phyloP scores from a whole-genome alignment of 495 filamentous ascomycete genomes.

The Talaromyces nanjingensis region DNA sequence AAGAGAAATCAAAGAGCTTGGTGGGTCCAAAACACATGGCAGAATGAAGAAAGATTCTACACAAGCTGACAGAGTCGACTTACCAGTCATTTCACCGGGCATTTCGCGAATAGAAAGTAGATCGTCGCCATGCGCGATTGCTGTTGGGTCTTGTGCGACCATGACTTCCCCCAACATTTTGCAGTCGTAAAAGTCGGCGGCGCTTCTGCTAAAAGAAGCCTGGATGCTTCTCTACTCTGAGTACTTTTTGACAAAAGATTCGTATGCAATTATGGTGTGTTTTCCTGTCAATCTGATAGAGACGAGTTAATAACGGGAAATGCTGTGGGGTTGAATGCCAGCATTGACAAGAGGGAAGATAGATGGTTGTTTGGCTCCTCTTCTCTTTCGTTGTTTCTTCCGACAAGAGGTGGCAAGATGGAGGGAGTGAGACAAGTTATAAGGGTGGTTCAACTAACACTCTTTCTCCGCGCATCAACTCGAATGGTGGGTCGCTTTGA shows the following conservation, averaged over 20 bases:
- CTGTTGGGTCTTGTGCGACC: conserved; percentile 29
- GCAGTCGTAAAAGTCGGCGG: neutral
- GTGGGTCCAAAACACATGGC: neutral
- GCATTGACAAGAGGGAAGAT: neutral
- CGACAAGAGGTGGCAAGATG: neutral
- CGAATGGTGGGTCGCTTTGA: neutral
- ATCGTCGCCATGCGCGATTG: conserved; percentile 32
- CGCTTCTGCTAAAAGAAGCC: neutral
- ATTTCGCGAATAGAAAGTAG: conserved; percentile 43
- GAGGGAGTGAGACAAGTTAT: neutral
- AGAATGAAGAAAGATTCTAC: neutral
- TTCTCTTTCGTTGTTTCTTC: neutral
- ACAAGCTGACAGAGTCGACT: conserved; percentile 15
- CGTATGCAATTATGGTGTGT: neutral
- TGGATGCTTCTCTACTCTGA: neutral
- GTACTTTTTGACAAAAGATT: neutral
- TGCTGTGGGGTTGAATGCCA: neutral
- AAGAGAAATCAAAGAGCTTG: neutral
- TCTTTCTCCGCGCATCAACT: neutral
- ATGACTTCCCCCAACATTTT: conserved; percentile 17
- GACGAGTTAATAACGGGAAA: neutral
- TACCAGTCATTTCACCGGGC: conserved; percentile 36
- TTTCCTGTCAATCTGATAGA: neutral
- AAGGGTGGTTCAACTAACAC: neutral
- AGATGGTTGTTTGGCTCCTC: neutral